phyloP scores from a whole-genome alignment of 2,329 filamentous ascomycete species.

The Allantophomopsis cytisporea region DNA sequence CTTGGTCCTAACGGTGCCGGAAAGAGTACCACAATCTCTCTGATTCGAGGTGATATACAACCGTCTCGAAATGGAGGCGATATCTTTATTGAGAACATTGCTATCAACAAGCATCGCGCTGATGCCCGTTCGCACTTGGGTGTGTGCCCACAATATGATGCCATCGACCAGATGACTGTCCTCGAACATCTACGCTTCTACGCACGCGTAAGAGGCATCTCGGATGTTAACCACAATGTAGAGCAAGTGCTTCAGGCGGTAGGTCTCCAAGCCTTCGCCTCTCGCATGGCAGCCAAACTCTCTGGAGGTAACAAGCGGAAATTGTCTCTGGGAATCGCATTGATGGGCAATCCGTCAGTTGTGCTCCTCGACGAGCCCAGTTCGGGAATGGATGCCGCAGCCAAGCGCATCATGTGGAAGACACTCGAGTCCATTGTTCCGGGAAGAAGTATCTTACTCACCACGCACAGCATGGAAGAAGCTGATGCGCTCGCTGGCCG shows the following conservation, averaged over 20 bases:
- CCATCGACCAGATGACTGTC: slow-evolving; percentile 85
- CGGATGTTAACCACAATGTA: slow-evolving; percentile 66
- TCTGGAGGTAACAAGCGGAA: slow-evolving; percentile 94
- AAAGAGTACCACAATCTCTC: slow-evolving; percentile 78
- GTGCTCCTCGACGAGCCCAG: slow-evolving; percentile 82
- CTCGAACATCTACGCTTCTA: slow-evolving; percentile 81
- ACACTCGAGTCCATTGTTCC: slow-evolving; percentile 62
- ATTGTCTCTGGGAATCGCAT: slow-evolving; percentile 72
- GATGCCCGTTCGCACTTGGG: slow-evolving; percentile 65
- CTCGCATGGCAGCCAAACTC: slow-evolving; percentile 64
- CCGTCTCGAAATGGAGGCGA: slow-evolving; percentile 59
- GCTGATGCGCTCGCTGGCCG: slow-evolving; percentile 76
- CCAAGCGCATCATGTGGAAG: slow-evolving; percentile 88
- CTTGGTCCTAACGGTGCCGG: slow-evolving; percentile 86
- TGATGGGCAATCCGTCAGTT: slow-evolving; percentile 85
- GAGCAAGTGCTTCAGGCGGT: slow-evolving; percentile 67
- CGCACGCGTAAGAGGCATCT: slow-evolving; percentile 67
- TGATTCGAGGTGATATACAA: slow-evolving; percentile 79
- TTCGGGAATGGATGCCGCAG: slow-evolving; percentile 78
- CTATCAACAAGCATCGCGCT: slow-evolving; percentile 59
- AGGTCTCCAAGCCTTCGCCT: slow-evolving; percentile 55
- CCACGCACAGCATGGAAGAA: slow-evolving; percentile 93
- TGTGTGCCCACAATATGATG: slow-evolving; percentile 79
- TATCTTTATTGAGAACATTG: slow-evolving; percentile 66
- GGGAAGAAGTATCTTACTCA: slow-evolving; percentile 73